These are phyloP conservation scores for Prunus dulcis DNA, from an alignment of 306 rosid genomes.

Conservation along the genomic window DNA sequence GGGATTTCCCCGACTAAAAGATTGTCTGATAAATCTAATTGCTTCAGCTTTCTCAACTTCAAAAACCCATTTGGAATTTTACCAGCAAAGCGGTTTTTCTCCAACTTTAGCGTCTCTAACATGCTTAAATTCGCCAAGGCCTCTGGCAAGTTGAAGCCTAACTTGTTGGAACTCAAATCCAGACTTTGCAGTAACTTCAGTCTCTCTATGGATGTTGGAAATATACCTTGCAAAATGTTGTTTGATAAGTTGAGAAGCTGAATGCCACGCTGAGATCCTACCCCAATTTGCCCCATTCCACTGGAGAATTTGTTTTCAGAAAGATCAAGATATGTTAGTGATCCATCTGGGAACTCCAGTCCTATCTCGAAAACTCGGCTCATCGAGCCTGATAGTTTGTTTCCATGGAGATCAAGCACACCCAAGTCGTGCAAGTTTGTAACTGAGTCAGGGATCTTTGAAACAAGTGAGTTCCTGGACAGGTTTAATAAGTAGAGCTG, in stretches of 20 bases:
- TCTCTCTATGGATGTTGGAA: conserved; percentile 20
- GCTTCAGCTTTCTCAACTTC: conserved; percentile 44
- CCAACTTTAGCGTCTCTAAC: conserved; percentile 56
- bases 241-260: conserved; percentile 58
- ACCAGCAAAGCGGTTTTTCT: conserved; percentile 52
- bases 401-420: conserved; percentile 70
- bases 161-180: conserved; percentile 22
- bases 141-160: conserved; percentile 49
- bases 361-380: conserved; percentile 30
- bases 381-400: conserved; percentile 54
- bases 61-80: conserved; percentile 55
- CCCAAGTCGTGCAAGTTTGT: conserved; percentile 37
- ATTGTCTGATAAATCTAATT: conserved; percentile 57
- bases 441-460: conserved; percentile 50
- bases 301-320: too few species aligned
- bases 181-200: too few species aligned
- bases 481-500: conserved; percentile 58
- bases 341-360: conserved; percentile 30
- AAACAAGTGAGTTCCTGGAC: conserved; percentile 54
- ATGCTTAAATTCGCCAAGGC: conserved; percentile 41
- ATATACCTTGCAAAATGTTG: conserved; percentile 47
- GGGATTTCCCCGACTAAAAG: conserved; percentile 73
- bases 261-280: conserved; percentile 33
- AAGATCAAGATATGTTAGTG: conserved; percentile 7
- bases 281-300: conserved; percentile 9